Evolutionary conservation across 2,329 filamentous ascomycete species (phyloP), one percentile per base, ranked within the genome.

Genomic region (Trichoderma sp.): DNA sequence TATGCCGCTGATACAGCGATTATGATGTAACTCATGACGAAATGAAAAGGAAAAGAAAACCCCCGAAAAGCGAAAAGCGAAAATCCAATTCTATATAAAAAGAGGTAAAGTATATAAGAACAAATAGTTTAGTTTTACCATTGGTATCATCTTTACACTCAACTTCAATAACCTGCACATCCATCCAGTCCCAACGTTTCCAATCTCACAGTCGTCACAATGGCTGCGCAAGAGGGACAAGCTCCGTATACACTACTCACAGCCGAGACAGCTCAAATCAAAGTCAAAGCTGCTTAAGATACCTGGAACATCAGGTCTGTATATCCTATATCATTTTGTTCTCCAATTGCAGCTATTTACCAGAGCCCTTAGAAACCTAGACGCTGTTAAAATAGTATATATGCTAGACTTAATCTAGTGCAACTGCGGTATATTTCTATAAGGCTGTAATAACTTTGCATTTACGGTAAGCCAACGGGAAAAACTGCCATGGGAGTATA

Each of bases 261-360:
- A 4, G 82, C 82, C 39, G 91, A 93, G 78, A 91, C 89, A 1
- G 94, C 94, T 2, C 83, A 83, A 18, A 84, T 86, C 73, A 97
- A 97, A 80, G 93, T 97, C 74, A 97, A 97, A 82, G 91, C 90
- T 21, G 93, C 93, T 0, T 94, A 97, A 79, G 88, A 93, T 79
- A 84, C 91, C 4, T 97, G 93, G 94, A 97, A 97, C 77, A 91
- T 90, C 1, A 87, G 84, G 30, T 32, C 30, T 32, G 9, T 21
- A 53, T 32, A 32, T 7, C 36, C 30, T 9, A 24, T 26, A 18
- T 12, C 2, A 5, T 30, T 30, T 30, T 28, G n/a, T 7, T n/a
- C 6, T 34, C 28, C 15, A n/a, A n/a, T 9, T 21, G 5, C 7
- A 14, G 21, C 24, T 57, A 28, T 15, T 9, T 18, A 11, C 6